A percentile compares a stretch with the other conserved stretches of the same genome.
phyloP scores from a whole-genome alignment of 75 land plant species.

The Sequoia sempervirens region DNA sequence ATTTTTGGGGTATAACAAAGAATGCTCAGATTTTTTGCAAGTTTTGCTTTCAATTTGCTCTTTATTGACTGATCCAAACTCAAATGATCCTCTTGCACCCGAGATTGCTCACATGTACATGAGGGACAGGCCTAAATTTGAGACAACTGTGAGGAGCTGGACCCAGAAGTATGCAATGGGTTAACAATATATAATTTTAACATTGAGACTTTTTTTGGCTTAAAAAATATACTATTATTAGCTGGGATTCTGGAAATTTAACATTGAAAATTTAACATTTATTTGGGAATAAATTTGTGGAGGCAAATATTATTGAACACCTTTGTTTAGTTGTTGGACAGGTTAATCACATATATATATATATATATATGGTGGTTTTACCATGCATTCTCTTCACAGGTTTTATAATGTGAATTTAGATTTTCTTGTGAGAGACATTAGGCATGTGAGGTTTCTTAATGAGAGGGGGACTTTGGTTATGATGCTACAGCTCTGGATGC shows the following conservation, averaged over 20 bases:
- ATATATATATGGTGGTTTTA: no score
- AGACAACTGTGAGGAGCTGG: slow-evolving; percentile 30
- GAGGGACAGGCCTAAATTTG: slow-evolving; percentile 16
- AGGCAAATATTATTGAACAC: no score
- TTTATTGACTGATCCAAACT: slow-evolving; percentile 30
- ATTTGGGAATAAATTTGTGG: no score
- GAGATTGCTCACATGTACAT: slow-evolving; percentile 35
- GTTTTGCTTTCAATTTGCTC: slow-evolving; percentile 34
- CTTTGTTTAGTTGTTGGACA: no score
- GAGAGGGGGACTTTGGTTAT: slow-evolving; percentile 34
- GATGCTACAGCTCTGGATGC: slow-evolving; percentile 53
- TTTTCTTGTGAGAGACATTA: slow-evolving; percentile 60
- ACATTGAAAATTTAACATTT: no score
- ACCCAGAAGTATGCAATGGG: slow-evolving; percentile 48
- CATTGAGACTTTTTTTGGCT: neutral
- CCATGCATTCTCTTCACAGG: no score
- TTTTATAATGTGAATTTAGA: slow-evolving; percentile 55
- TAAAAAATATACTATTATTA: no score
- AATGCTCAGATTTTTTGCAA: neutral
- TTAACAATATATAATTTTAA: no score
- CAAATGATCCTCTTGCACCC: slow-evolving; percentile 37
- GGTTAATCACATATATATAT: no score
- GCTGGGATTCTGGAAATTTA: neutral
- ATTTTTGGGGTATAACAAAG: neutral
- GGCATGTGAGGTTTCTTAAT: slow-evolving; percentile 32